Conservation (phyloP, 352 stramenopile genomes). For the Phytophthora hibernalis region DNA sequence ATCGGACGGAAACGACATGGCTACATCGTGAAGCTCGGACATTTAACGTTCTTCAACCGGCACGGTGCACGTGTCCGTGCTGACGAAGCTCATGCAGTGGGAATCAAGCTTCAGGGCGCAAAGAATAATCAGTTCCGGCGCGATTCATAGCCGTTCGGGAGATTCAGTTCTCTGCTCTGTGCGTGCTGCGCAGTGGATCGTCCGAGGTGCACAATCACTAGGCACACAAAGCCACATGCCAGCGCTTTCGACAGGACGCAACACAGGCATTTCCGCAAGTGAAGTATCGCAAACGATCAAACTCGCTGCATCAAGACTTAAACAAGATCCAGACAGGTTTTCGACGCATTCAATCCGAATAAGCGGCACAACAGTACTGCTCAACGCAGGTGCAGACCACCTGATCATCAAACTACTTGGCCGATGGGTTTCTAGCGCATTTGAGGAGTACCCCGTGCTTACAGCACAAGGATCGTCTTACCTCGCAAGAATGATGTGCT, state of each 20-base stretch:
- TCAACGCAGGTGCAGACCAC: not conserved
- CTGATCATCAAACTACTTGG: not conserved
- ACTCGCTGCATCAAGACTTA: not conserved
- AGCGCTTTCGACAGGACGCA: no score
- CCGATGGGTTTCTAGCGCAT: not conserved
- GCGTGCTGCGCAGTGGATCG: not conserved
- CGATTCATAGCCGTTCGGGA: not conserved
- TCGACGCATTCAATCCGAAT: not conserved
- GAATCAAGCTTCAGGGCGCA: not conserved
- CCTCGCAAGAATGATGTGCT: not conserved
- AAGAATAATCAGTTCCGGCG: not conserved
- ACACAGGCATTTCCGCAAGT: not conserved
- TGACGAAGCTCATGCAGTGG: not conserved
- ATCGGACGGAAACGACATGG: no score
- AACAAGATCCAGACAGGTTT: no score
- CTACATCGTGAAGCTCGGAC: not conserved
- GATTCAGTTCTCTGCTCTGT: not conserved
- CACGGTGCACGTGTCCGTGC: not conserved
- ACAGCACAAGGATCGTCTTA: not conserved
- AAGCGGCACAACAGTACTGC: not conserved
- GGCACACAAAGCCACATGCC: no score
- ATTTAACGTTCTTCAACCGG: not conserved
- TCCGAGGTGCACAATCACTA: not conserved
- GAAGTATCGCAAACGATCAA: not conserved
- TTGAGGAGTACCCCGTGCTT: not conserved